Conservation (phyloP, 2,329 filamentous ascomycete genomes). For the Nothopassalora personata region DNA sequence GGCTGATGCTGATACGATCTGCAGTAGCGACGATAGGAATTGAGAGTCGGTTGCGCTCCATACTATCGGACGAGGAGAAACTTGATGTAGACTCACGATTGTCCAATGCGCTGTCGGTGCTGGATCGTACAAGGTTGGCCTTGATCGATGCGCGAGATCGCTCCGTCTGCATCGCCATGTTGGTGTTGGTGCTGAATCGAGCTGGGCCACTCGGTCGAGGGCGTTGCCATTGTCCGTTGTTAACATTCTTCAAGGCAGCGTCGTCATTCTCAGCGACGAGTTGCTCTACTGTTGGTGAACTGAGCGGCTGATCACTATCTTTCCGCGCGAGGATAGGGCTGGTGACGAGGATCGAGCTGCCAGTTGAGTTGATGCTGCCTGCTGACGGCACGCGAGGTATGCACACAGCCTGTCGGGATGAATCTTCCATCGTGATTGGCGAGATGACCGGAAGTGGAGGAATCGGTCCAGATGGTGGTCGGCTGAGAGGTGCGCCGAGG, state of each 20-base stretch:
- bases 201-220: constrained; percentile 30
- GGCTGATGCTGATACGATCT: constrained; percentile 34
- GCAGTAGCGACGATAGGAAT: constrained; percentile 32
- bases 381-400: constrained; percentile 37
- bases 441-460: constrained; percentile 39
- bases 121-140: constrained; percentile 26
- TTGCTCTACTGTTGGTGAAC: constrained; percentile 26
- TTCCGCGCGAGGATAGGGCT: constrained; percentile 32
- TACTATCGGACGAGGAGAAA: constrained; percentile 21
- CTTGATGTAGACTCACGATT: constrained; percentile 21
- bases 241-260: constrained; percentile 33
- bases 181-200: constrained; percentile 17
- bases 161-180: constrained; percentile 19
- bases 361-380: constrained; percentile 38
- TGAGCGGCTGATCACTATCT: constrained; percentile 13
- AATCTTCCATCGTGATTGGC: constrained; percentile 7
- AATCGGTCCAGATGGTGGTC: constrained; percentile 38
- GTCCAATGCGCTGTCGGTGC: constrained; percentile 19
- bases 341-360: constrained; percentile 38
- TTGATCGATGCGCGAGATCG: constrained; percentile 24
- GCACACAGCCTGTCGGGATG: constrained; percentile 17
- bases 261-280: constrained; percentile 24
- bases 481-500: constrained; percentile 33
- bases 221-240: constrained; percentile 34
- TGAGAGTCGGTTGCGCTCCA: constrained; percentile 26